Evolutionary conservation across 2,329 filamentous ascomycete genomes (phyloP).

Genomic region (Aspergillus pseudoglaucus): DNA sequence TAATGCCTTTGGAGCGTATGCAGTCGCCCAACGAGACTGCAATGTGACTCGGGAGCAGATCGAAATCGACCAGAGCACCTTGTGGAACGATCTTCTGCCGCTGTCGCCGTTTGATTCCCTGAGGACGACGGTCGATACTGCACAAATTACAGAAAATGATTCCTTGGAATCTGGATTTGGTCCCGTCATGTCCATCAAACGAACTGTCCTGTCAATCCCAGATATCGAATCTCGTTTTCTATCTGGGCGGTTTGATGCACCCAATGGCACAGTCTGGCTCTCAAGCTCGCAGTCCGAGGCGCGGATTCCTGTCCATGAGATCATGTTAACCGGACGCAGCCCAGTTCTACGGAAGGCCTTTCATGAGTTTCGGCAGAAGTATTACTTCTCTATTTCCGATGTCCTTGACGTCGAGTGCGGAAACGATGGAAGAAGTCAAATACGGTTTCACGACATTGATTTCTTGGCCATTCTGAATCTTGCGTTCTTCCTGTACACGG

Average conservation of each 20-base stretch:
- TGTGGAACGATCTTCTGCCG: constrained; percentile 68
- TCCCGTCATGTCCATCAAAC: constrained; percentile 27
- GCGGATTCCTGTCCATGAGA: constrained; percentile 73
- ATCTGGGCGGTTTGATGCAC: constrained; percentile 16
- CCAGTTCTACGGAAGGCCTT: constrained; percentile 59
- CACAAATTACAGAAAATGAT: constrained; percentile 36
- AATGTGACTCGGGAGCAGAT: constrained; percentile 71
- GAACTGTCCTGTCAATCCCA: constrained; percentile 37
- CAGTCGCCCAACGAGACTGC: constrained; percentile 76
- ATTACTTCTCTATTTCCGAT: constrained; percentile 54
- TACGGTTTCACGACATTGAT: constrained; percentile 67
- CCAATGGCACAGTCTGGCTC: constrained; percentile 34
- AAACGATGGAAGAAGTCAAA: constrained; percentile 45
- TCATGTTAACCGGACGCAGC: constrained; percentile 71
- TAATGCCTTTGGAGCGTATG: constrained; percentile 84
- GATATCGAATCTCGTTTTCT: constrained; percentile 40
- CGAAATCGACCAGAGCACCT: constrained; percentile 55
- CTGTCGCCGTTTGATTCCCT: constrained; percentile 64
- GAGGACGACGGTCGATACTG: constrained; percentile 36
- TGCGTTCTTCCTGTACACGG: constrained; percentile 72
- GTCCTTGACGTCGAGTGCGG: constrained; percentile 52
- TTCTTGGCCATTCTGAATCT: constrained; percentile 74
- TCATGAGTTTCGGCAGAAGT: constrained; percentile 49
- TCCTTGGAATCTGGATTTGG: constrained; percentile 7
- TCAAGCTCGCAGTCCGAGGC: constrained; percentile 59